These are phyloP conservation scores for Triticum aestivum DNA, from an alignment of 176 grass and related monocot genomes.

Conservation along the genomic window IWGSC_CS_RefSeq_v2.1 NC_057794.1:500304557-500305056, in stretches of 20 bases:
- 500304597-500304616: background rate
- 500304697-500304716: background rate
- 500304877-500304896: slow-evolving; percentile 63
- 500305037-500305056: background rate
- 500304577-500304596: slow-evolving; percentile 62
- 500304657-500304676: too few species aligned
- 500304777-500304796: slow-evolving; percentile 63
- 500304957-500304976: slow-evolving; percentile 74
- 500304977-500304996: slow-evolving; percentile 55
- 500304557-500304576: slow-evolving; percentile 56
- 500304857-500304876: slow-evolving; percentile 64
- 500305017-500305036: background rate
- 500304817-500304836: slow-evolving; percentile 53
- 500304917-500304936: slow-evolving; percentile 69
- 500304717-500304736: background rate
- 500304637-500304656: too few species aligned
- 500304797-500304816: slow-evolving; percentile 65
- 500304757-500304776: slow-evolving; percentile 45
- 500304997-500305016: background rate
- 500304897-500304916: slow-evolving; percentile 73
- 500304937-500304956: slow-evolving; percentile 62
- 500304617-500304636: background rate
- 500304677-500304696: background rate
- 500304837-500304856: slow-evolving; percentile 65
- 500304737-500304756: slow-evolving; percentile 35